Percentiles rank a stretch among this genome's conserved stretches.
Evolutionary conservation across 768 basidiomycete species (phyloP).

Genomic region (Mycena capillaripes): DNA sequence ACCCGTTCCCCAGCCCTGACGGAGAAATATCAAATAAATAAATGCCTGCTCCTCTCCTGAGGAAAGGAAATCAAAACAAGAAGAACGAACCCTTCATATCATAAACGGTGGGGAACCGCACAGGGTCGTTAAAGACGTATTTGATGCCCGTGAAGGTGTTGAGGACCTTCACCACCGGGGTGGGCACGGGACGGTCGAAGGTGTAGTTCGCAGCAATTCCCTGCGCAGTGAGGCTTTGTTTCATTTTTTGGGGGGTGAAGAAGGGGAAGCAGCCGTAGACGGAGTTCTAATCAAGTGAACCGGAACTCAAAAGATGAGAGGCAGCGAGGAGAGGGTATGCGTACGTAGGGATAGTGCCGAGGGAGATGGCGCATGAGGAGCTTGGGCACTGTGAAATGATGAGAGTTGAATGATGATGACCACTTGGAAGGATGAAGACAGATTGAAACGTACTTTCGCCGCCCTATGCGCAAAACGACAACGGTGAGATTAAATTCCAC

Average conservation of each 20-base stretch:
- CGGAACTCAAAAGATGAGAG: constrained; percentile 48
- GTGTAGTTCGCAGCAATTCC: constrained; percentile 55
- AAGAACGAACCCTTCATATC: constrained; percentile 38
- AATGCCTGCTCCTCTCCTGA: too few species aligned
- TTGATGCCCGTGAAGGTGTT: constrained; percentile 49
- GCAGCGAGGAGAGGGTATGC: background rate
- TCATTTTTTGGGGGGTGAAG: constrained; percentile 65
- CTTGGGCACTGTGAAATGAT: constrained; percentile 51
- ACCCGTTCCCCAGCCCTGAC: constrained; percentile 41
- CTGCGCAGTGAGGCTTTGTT: constrained; percentile 54
- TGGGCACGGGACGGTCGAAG: constrained; percentile 54
- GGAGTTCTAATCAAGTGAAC: constrained; percentile 63
- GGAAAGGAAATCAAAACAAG: too few species aligned
- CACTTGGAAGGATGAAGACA: background rate
- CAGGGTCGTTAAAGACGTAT: constrained; percentile 47
- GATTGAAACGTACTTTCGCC: constrained; percentile 46
- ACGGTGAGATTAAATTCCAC: too few species aligned
- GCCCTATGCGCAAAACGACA: constrained; percentile 34
- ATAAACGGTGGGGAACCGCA: constrained; percentile 48
- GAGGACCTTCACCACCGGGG: constrained; percentile 46
- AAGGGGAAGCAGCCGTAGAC: constrained; percentile 78
- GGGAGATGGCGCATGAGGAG: constrained; percentile 61
- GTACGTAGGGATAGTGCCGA: constrained; percentile 54
- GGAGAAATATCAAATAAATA: background rate
- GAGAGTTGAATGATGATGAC: background rate